Percentiles rank a stretch among this genome's conserved stretches.
Evolutionary conservation across 495 filamentous ascomycete genomes (phyloP).

Genomic region (Neurospora pannonica): DNA sequence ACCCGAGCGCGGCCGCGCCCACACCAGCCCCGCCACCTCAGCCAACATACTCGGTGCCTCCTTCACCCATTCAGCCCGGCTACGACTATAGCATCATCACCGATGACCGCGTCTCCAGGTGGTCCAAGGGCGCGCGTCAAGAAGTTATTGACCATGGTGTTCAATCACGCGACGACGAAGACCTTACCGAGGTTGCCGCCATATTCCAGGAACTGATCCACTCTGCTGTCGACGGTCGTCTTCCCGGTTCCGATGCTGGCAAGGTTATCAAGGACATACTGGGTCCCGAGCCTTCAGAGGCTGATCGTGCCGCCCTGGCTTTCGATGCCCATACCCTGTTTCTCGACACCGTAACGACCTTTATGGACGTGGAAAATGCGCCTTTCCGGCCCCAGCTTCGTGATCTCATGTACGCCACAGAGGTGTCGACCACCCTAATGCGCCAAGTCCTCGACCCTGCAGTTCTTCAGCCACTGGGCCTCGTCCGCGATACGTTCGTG

Average conservation of each 20-base stretch:
- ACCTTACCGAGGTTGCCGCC: constrained; percentile 53
- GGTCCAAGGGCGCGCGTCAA: constrained; percentile 40
- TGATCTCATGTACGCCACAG: constrained; percentile 57
- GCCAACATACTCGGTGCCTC: constrained; percentile 4
- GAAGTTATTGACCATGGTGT: constrained; percentile 41
- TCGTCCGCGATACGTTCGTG: constrained; percentile 80
- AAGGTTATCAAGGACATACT: constrained; percentile 64
- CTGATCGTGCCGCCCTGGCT: constrained; percentile 28
- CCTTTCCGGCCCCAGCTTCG: constrained; percentile 32
- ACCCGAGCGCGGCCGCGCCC: constrained; percentile 10
- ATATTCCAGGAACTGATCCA: constrained; percentile 81
- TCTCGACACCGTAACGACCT: constrained; percentile 68
- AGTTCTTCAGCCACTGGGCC: constrained; percentile 59
- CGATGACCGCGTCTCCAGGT: constrained; percentile 34
- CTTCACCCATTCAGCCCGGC: constrained; percentile 21
- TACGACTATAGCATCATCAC: constrained; percentile 43
- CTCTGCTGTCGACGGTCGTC: constrained; percentile 56
- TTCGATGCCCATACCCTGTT: constrained; percentile 64
- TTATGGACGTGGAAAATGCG: constrained; percentile 56
- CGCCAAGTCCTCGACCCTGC: constrained; percentile 73
- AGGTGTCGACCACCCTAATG: constrained; percentile 61
- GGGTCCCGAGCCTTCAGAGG: constrained; percentile 39
- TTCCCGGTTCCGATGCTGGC: constrained; percentile 62
- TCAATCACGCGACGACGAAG: constrained; percentile 53
- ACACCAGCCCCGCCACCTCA: constrained; percentile 9